These are phyloP conservation scores for Marsdenia floribunda DNA, from an alignment of 257 asterid species.

Conservation along the genomic window DNA sequence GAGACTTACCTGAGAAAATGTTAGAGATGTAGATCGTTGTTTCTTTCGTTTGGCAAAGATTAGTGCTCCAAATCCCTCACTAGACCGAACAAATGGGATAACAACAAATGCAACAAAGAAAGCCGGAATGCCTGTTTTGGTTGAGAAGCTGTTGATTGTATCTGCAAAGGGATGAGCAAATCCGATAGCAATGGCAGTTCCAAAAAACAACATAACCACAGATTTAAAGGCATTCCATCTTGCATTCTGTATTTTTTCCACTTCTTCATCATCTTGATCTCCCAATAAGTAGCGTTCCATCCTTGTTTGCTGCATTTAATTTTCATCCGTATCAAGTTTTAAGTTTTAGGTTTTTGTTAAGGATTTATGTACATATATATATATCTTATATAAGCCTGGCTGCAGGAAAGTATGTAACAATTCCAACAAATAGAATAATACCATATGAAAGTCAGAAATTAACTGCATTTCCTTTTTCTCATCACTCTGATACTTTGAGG, in stretches of 20 bases:
- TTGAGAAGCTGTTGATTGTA: slow-evolving; percentile 13
- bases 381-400: neutral
- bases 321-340: neutral
- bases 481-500: slow-evolving; percentile 19
- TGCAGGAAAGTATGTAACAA: neutral
- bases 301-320: slow-evolving; percentile 16
- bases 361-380: neutral
- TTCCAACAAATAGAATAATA: neutral
- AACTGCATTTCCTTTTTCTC: slow-evolving; percentile 4
- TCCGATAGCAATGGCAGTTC: slow-evolving; percentile 13
- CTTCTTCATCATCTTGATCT: slow-evolving; percentile 15
- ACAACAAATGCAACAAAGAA: slow-evolving; percentile 15
- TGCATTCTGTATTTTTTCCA: slow-evolving; percentile 10
- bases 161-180: slow-evolving; percentile 19
- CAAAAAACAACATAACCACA: slow-evolving; percentile 4
- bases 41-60: slow-evolving; percentile 12
- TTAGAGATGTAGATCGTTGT: slow-evolving; percentile 11
- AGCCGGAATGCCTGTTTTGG: slow-evolving; percentile 10
- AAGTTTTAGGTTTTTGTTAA: neutral
- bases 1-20: slow-evolving; percentile 16
- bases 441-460: slow-evolving; percentile 12
- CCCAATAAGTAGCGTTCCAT: slow-evolving; percentile 14
- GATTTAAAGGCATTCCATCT: slow-evolving; percentile 9
- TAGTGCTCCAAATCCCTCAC: slow-evolving; percentile 13
- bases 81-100: slow-evolving; percentile 10